Percentiles rank a stretch among this genome's conserved stretches.
phyloP scores from a whole-genome alignment of 2,329 filamentous ascomycete species.

The Coleophoma eucalyptorum region DNA sequence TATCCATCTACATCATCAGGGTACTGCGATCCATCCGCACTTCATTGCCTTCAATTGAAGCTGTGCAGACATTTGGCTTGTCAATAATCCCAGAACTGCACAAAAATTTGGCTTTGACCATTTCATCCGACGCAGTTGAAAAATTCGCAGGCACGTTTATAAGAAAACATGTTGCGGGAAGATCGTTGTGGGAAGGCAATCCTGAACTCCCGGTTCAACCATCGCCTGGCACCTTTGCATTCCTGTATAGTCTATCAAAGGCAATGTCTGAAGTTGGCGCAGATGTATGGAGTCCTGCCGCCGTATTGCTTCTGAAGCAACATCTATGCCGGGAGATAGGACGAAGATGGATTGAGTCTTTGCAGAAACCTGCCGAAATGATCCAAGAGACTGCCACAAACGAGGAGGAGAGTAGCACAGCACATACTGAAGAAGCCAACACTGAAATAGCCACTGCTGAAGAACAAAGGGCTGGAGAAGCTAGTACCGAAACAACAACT shows the following conservation, averaged over 20 bases:
- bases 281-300: slow-evolving; percentile 77
- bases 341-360: slow-evolving; percentile 31
- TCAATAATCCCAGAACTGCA: slow-evolving; percentile 63
- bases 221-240: slow-evolving; percentile 68
- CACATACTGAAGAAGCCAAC: neutral
- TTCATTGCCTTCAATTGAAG: slow-evolving; percentile 52
- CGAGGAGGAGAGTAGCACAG: neutral
- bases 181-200: slow-evolving; percentile 75
- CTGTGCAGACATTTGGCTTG: slow-evolving; percentile 52
- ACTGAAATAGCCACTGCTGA: neutral
- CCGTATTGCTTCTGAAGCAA: slow-evolving; percentile 60
- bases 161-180: slow-evolving; percentile 50
- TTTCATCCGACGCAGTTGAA: slow-evolving; percentile 46
- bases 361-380: slow-evolving; percentile 6
- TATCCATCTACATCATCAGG: slow-evolving; percentile 67
- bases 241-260: slow-evolving; percentile 61
- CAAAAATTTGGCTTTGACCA: slow-evolving; percentile 49
- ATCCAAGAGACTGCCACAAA: slow-evolving; percentile 11
- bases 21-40: slow-evolving; percentile 70
- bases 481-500: neutral
- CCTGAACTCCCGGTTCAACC: slow-evolving; percentile 75
- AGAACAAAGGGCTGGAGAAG: neutral
- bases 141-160: slow-evolving; percentile 39
- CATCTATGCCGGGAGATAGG: slow-evolving; percentile 46
- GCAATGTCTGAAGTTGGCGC: slow-evolving; percentile 68